Evolutionary conservation across 1,284 basidiomycete species (phyloP), one percentile per base, ranked within the genome.

Genomic region (Microbotryum scabiosae): DNA sequence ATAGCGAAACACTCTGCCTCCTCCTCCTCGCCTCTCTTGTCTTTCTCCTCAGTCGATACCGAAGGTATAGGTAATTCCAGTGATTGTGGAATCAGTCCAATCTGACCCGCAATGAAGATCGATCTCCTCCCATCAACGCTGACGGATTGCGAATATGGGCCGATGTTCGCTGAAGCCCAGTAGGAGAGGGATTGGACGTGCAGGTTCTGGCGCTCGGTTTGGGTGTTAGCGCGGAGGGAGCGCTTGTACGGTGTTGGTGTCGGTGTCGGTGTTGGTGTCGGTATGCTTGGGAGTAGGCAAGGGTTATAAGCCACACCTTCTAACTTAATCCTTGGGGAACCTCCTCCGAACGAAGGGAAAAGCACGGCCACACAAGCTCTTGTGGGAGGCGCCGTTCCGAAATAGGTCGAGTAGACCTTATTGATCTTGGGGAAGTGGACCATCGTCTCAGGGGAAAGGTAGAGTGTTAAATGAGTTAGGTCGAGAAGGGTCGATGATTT

Each of bases 81-180:
- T 57, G 20, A 59, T 30, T 2, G 71, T 0, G 96, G 94, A 26
- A 87, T 78, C 30, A 99, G 79, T 0, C 91, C 90, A 53, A 99
- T 97, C 74, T 98, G 96, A 4, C 96, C 96, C 0, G 96, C 94
- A 59, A 98, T 80, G 70, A 88, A 90, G 10, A 91, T 78, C 83
- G 83, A 57, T 86, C 81, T 61, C 82, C 83, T 47, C 81, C 83
- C 87, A 18, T 10, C 18, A 54, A 45, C 47, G 60, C 3, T 80
- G 57, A 97, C 82, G 8, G 90, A 87, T 76, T 99, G 96, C 0
- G 91, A 94, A 75, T 98, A 99, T 2, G 96, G 96, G 0, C 96
- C 96, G 59, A 99, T 98, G 74, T 97, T 98, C 3, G 96, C 94
- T 10, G 96, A 92, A 20, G 94, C 94, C 96, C 96, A 99, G 74